Evolutionary conservation across 2,329 filamentous ascomycete species (phyloP), one percentile per base, ranked within the genome.

Genomic region (Mollisiaceae sp.): DNA sequence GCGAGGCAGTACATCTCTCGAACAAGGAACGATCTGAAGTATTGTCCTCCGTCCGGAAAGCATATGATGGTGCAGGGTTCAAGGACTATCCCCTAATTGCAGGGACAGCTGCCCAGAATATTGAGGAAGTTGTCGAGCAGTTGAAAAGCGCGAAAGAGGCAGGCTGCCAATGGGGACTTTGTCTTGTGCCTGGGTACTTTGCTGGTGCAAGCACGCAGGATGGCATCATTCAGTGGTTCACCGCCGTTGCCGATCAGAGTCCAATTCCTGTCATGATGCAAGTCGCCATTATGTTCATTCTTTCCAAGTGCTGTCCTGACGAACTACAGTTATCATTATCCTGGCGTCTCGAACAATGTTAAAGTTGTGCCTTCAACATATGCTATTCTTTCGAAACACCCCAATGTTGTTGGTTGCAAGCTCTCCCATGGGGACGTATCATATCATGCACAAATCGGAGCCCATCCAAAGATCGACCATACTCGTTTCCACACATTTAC

Each of bases 401-500:
- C 85, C 36, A 90, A 90, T 73, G 89, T 90, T 65, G 87, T 90
- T 4, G 88, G 88, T 59, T 89, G 86, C 78, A 91, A 91, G 78
- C 84, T 91, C 70, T 90, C 87, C 0, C 88, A 91, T 75, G 87
- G 86, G 59, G 86, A 89, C 73, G 82, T 90, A 56, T 88, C 86
- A n/a, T 81, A 85, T 70, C 87, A 89, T 74, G 81, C 84, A 4
- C 84, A 89, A 74, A 83, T 90, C 65, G 86, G 85, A 4, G 80
- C 83, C 4, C 85, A 83, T 70, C 87, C 87, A 0, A 74, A 79
- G 57, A 88, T 90, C 73, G 84, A 89, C 75, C 82, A 86, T 71
- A 72, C 76, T 1, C 78, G 82, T 56, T 90, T 90, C 78, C 82
- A 81, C 69, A 83, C 86, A 36, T 90, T 86, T 78, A 88, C 86